Evolutionary conservation across 129 eudicot genomes (phyloP).

Genomic region (Gnaphalium uliginosum): DNA sequence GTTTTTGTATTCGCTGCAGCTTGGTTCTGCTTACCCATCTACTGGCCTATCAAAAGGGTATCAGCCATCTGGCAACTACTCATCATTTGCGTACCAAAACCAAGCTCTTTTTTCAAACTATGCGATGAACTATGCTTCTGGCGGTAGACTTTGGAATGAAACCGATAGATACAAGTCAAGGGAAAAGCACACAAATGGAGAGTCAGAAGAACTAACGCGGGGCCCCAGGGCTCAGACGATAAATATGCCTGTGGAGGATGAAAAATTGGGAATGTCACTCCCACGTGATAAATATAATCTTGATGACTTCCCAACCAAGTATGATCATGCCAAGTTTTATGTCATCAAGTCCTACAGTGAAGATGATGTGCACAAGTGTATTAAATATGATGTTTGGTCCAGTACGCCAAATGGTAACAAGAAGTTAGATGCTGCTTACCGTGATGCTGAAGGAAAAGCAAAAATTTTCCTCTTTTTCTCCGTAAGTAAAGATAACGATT

Average conservation of each 20-base stretch:
- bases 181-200: conserved; percentile 53
- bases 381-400: conserved; percentile 93
- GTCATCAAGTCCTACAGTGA: conserved; percentile 90
- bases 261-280: conserved; percentile 29
- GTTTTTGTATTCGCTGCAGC: conserved; percentile 36
- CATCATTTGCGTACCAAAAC: conserved; percentile 48
- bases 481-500: conserved; percentile 34
- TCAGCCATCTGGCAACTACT: conserved; percentile 44
- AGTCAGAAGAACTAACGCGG: conserved; percentile 66
- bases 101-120: conserved; percentile 47
- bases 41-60: conserved; percentile 42
- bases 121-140: conserved; percentile 45
- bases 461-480: conserved; percentile 78
- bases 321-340: conserved; percentile 69
- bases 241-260: conserved; percentile 37
- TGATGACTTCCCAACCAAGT: conserved; percentile 52
- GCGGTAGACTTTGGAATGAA: conserved; percentile 57
- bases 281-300: conserved; percentile 53
- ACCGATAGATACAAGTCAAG: conserved; percentile 45
- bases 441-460: conserved; percentile 55
- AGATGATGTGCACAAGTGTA: conserved; percentile 81
- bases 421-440: conserved; percentile 70
- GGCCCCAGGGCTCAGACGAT: conserved; percentile 73
- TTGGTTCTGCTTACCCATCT: conserved; percentile 52
- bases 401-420: conserved; percentile 94